phyloP scores from a whole-genome alignment of 805 yeast genomes.

The Candida montana region DNA sequence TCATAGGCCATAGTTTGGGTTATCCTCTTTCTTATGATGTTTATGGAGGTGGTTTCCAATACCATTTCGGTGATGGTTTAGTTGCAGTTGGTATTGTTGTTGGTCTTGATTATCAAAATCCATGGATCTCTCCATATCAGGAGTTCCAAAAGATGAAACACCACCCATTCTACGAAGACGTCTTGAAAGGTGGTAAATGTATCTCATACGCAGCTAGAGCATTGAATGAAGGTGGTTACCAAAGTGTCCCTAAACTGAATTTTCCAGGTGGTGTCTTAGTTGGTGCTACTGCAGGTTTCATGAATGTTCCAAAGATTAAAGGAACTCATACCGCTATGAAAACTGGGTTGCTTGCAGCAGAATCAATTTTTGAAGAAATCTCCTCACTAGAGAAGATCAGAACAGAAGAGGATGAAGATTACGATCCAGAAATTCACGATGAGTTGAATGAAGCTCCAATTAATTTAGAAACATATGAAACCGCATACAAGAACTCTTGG shows the following conservation, averaged over 20 bases:
- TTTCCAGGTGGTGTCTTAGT: slow-evolving; percentile 97
- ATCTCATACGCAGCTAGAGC: slow-evolving; percentile 95
- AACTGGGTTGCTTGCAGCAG: slow-evolving; percentile 94
- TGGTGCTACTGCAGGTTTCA: slow-evolving; percentile 94
- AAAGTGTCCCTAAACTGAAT: slow-evolving; percentile 81
- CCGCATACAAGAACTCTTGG: slow-evolving; percentile 73
- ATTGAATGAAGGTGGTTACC: slow-evolving; percentile 94
- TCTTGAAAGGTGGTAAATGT: slow-evolving; percentile 85
- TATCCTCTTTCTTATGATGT: slow-evolving; percentile 69
- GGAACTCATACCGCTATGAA: slow-evolving; percentile 98
- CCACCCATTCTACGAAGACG: slow-evolving; percentile 76
- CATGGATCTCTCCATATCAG: slow-evolving; percentile 91
- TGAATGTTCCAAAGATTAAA: slow-evolving; percentile 95
- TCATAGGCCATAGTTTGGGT: slow-evolving; percentile 83
- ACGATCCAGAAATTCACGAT: slow-evolving; percentile 37
- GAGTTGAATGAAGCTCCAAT: slow-evolving; percentile 37
- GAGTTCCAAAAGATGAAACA: slow-evolving; percentile 93
- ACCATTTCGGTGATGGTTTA: slow-evolving; percentile 90
- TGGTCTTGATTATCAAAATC: slow-evolving; percentile 92
- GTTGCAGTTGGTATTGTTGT: slow-evolving; percentile 92
- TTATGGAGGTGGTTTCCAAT: slow-evolving; percentile 97
- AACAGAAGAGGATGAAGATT: slow-evolving; percentile 37
- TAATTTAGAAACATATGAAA: slow-evolving; percentile 55
- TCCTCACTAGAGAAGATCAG: slow-evolving; percentile 37
- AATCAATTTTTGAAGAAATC: slow-evolving; percentile 56